These are phyloP conservation scores for Tolypocladium nubicola DNA, from an alignment of 2,329 filamentous ascomycete species.

Conservation along the genomic window DNA sequence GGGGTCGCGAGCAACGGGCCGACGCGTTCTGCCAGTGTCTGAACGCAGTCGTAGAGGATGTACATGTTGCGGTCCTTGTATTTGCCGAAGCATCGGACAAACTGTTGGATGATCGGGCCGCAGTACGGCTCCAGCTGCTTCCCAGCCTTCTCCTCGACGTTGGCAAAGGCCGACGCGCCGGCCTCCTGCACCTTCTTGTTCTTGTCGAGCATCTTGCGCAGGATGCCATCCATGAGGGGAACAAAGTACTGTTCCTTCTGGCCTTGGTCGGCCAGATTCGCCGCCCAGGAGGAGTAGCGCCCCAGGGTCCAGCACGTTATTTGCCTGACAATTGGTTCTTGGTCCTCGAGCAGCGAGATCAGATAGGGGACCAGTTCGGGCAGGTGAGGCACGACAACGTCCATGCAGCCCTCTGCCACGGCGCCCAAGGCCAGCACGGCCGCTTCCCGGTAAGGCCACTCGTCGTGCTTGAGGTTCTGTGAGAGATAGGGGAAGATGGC, in stretches of 20 bases:
- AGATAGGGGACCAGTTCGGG: conserved; percentile 86
- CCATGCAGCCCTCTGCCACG: conserved; percentile 89
- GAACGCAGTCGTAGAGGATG: conserved; percentile 95
- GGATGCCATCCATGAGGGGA: conserved; percentile 93
- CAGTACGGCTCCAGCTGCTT: conserved; percentile 75
- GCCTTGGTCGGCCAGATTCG: conserved; percentile 54
- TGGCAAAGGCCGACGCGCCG: conserved; percentile 89
- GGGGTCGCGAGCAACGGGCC: conserved; percentile 71
- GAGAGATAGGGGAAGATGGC: conserved; percentile 88
- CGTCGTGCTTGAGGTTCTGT: conserved; percentile 73
- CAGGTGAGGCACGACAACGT: conserved; percentile 79
- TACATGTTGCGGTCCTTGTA: conserved; percentile 99
- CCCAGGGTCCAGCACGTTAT: conserved; percentile 98
- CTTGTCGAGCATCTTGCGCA: conserved; percentile 87
- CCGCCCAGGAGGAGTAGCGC: conserved; percentile 87
- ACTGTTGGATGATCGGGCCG: conserved; percentile 81
- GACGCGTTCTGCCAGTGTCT: conserved; percentile 89
- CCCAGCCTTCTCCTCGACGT: conserved; percentile 87
- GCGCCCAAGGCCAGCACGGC: conserved; percentile 90
- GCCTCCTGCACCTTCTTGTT: conserved; percentile 99
- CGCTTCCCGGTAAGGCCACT: conserved; percentile 90
- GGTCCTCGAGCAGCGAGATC: conserved; percentile 72
- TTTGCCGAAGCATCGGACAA: conserved; percentile 80
- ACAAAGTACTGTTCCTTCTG: conserved; percentile 75
- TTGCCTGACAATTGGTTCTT: conserved; percentile 83